Base-by-base conservation (phyloP, 148 eudicot species). In the Silene uniflora region DNA sequence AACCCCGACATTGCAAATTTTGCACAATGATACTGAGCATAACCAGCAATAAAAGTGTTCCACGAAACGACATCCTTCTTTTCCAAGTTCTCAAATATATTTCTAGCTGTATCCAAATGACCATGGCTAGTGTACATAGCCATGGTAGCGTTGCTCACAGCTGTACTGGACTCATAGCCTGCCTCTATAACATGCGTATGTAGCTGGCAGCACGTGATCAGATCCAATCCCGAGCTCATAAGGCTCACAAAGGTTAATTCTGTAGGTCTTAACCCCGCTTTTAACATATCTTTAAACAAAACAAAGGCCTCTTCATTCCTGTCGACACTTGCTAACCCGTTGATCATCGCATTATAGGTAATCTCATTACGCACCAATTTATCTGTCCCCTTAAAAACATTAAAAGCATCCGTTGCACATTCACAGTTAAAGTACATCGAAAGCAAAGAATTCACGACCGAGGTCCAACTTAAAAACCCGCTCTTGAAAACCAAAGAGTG, bases 331-430 rank as follows among this genome's bases (percentile, higher is more conserved):
- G 79, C 86, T 49, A 93, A 75, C 75, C 97, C 97, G 75, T 81
- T 86, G 25, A 93, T 91, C 88, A 93, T 83, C n/a, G 91, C 86
- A 76, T 91, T 91, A 74, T 88, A 91, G 16, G 91, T 89, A 68
- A 93, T 89, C 80, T 81, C 84, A 78, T 91, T 87, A 17, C 64
- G 85, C 52, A 78, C 85, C 12, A 35, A 17, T 13, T 42, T 76
- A 21, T 76, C 81, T 17, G 77, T 86, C 73, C 81, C 88, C 73
- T 87, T 83, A 78, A 91, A 91, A 64, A 87, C 88, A 54, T 52
- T 59, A 84, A 71, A 84, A 19, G 90, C 98, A 81, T 85, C 90
- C 1, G 17, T 16, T 58, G 52, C 83, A 77, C 61, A 69, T 47
- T 84, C 81, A 72, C 86, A 83, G 18, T 73, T 79, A 69, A 91